These are phyloP conservation scores for Rhododendron ovatum DNA, from an alignment of 148 eudicot genomes.

Conservation along the genomic window DNA sequence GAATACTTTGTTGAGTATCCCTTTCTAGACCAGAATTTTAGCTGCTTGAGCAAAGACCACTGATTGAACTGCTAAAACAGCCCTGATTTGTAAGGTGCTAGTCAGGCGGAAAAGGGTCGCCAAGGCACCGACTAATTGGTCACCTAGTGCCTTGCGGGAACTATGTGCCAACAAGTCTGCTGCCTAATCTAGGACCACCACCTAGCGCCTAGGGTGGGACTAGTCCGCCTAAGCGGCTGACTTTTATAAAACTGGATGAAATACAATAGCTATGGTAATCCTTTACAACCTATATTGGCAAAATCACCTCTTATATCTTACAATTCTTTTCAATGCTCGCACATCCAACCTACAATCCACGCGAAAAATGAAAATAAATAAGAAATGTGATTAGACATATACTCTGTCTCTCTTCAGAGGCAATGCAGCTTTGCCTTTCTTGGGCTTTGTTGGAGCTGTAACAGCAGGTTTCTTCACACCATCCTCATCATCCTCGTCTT, in stretches of 20 bases:
- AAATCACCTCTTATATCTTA: too few species aligned
- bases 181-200: too few species aligned
- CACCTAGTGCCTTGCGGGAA: too few species aligned
- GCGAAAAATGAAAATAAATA: neutral
- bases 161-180: too few species aligned
- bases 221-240: too few species aligned
- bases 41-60: neutral
- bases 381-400: conserved; percentile 28
- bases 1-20: neutral
- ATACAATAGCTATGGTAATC: too few species aligned
- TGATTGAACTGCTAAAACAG: neutral
- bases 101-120: too few species aligned
- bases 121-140: too few species aligned
- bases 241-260: too few species aligned
- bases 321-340: too few species aligned
- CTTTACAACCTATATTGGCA: too few species aligned
- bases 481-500: conserved; percentile 24
- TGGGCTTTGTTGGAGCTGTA: conserved; percentile 46
- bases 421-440: conserved; percentile 93
- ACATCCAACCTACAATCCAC: neutral
- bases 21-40: neutral
- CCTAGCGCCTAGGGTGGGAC: too few species aligned
- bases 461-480: neutral
- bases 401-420: conserved; percentile 82
- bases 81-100: neutral